These are phyloP conservation scores for Chaetomium sp. DNA, from an alignment of 2,329 filamentous ascomycete genomes.

Conservation along the genomic window DNA sequence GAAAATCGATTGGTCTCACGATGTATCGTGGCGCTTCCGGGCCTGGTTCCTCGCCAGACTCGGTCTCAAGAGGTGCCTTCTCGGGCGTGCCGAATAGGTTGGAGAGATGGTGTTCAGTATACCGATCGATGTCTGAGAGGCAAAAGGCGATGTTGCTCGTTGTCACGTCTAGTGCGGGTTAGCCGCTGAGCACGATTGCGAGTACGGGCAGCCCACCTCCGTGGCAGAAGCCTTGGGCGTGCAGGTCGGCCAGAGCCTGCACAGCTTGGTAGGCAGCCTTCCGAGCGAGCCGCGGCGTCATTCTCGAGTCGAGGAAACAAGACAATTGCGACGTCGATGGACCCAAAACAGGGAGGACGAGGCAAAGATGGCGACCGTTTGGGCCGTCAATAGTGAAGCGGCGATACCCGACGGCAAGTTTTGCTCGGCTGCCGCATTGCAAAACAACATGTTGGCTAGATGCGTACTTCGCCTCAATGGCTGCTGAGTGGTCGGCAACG, in stretches of 20 bases:
- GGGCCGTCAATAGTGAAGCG: slow-evolving; percentile 5
- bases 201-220: background rate
- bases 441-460: too few relatives aligned
- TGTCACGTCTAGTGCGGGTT: too few relatives aligned
- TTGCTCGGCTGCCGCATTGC: too few relatives aligned
- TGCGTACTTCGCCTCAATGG: background rate
- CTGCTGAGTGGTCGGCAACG: background rate
- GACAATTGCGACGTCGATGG: background rate
- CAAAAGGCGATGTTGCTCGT: too few relatives aligned
- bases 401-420: background rate
- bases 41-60: background rate
- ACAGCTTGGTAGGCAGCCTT: background rate
- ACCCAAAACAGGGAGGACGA: slow-evolving; percentile 8
- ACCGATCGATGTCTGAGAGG: too few relatives aligned
- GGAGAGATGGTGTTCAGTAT: too few relatives aligned
- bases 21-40: background rate
- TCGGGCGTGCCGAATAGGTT: too few relatives aligned
- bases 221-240: slow-evolving; percentile 1
- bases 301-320: background rate
- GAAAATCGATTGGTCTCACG: slow-evolving; percentile 3
- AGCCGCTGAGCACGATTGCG: too few relatives aligned
- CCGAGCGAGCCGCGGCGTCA: background rate
- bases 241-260: background rate
- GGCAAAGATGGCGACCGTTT: slow-evolving; percentile 5
- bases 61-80: background rate